Base-by-base conservation (phyloP, 2,329 filamentous ascomycete species). In the Calonectria leucothoes region DNA sequence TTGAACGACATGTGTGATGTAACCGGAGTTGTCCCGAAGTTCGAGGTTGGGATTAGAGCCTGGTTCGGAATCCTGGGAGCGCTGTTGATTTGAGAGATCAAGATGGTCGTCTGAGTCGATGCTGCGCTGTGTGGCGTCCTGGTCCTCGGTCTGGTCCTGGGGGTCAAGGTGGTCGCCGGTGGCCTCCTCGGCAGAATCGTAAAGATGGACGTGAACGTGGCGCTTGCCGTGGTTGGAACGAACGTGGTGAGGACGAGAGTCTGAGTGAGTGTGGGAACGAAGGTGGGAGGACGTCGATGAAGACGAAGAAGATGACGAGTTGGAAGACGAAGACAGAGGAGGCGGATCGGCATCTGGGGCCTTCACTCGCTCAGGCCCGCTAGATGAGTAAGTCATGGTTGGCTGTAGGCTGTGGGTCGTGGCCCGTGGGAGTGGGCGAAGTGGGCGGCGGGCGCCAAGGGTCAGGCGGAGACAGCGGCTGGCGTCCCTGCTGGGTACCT, bases 1-100 rank as follows among this genome's bases (percentile, higher is more conserved):
- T 81, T 90, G 86, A 67, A 90, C 84, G 78, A 91, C 84, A 73
- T 84, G 82, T 17, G 85, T 88, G 78, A 89, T 82, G 77, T 84
- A 82, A 49, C 70, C 72, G 31, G 79, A 66, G 69, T 71, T 74
- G 59, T 69, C 74, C 66, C 75, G 75, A 52, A 72, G 69, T 69
- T 74, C 66, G 48, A 69, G 69, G 75, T 78, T 75, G 73, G 71
- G 74, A 66, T 72, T 63, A 49, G 66, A 64, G 55, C 69, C 68
- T 70, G 70, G 73, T 69, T 78, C 81, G 75, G 73, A 81, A 82
- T 71, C 63, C 59, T 72, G 73, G 57, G 70, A 72, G 31, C 79
- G 78, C 33, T 82, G 77, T 33, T 73, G 71, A 49, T 76, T 71
- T 51, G 75, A 78, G 66, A 76, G 79, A 71, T 74, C 76, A 15